Evolutionary conservation across 1,284 basidiomycete species (phyloP).

Genomic region (Rhodotorula glutinis): DNA sequence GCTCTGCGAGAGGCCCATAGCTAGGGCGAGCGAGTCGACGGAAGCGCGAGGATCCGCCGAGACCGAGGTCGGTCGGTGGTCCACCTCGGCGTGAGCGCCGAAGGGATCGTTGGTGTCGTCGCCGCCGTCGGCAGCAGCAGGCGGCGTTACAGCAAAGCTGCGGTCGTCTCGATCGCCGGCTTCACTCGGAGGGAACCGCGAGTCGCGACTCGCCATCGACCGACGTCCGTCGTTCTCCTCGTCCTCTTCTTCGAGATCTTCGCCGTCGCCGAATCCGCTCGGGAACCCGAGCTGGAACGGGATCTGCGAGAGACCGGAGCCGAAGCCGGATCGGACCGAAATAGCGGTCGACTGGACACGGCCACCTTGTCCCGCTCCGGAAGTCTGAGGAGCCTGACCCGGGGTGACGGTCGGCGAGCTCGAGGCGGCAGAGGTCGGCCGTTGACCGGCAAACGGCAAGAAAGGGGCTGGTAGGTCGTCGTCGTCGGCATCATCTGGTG

Average conservation of each 20-base stretch:
- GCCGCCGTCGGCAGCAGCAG: not conserved
- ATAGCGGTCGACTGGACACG: conserved; percentile 30
- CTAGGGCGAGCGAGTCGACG: conserved; percentile 29
- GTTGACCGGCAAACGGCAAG: conserved; percentile 40
- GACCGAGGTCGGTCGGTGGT: not conserved
- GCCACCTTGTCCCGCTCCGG: no score
- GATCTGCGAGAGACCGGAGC: conserved; percentile 32
- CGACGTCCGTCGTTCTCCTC: conserved; percentile 8
- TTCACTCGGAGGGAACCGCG: conserved; percentile 6
- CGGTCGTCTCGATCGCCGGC: not conserved
- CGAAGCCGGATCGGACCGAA: conserved; percentile 34
- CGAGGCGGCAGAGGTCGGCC: conserved; percentile 17
- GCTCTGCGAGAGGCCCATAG: conserved; percentile 17
- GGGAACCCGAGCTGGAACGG: conserved; percentile 39
- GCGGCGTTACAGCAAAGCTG: not conserved
- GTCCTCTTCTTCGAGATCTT: not conserved
- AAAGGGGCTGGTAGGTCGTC: conserved; percentile 33
- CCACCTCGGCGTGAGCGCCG: conserved; percentile 7
- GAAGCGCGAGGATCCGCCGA: conserved; percentile 28
- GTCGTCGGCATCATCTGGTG: conserved; percentile 2
- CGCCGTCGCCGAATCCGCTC: conserved; percentile 23
- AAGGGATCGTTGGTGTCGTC: conserved; percentile 11
- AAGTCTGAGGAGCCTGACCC: not conserved
- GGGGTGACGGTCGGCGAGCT: not conserved
- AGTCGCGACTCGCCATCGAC: conserved; percentile 1